Evolutionary conservation across 164 flowering plant species (phyloP).

Genomic region (Euptelea pleiosperma): DNA sequence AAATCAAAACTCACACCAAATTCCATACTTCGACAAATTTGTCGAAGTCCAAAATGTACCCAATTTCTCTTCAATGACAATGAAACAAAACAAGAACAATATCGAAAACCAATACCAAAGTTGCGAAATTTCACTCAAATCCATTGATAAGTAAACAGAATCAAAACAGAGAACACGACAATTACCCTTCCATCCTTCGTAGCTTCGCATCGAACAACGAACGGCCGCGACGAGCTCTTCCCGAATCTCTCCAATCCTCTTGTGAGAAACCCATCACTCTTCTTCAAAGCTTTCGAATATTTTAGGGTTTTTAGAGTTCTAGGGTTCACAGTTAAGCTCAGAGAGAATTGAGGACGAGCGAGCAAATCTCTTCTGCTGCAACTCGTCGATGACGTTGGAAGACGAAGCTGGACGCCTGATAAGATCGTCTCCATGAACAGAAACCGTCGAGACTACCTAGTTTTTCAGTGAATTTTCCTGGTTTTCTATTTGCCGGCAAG

Average conservation of each 20-base stretch:
- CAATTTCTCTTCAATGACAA: background rate
- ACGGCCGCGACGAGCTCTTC: slow-evolving; percentile 31
- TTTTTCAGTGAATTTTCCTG: background rate
- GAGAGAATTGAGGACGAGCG: slow-evolving; percentile 30
- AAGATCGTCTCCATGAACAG: slow-evolving; percentile 37
- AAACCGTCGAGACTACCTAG: background rate
- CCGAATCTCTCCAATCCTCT: slow-evolving; percentile 23
- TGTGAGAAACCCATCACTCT: slow-evolving; percentile 16
- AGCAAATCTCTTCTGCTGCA: slow-evolving; percentile 18
- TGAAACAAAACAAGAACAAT: background rate
- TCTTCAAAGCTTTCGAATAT: slow-evolving; percentile 22
- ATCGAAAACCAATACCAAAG: too few species aligned
- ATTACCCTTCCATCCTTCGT: slow-evolving; percentile 60
- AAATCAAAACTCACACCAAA: too few species aligned
- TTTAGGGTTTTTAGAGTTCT: slow-evolving; percentile 21
- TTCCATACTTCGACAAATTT: too few species aligned
- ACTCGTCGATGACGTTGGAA: slow-evolving; percentile 11
- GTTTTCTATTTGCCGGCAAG: background rate
- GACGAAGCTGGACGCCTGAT: slow-evolving; percentile 21
- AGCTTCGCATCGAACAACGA: slow-evolving; percentile 60
- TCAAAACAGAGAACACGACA: background rate
- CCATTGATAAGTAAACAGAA: background rate
- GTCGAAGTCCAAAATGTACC: background rate
- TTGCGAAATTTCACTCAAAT: background rate
- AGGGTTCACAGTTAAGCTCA: slow-evolving; percentile 24